These are phyloP conservation scores for Allium fistulosum DNA, from an alignment of 106 monocot species.

Conservation along the genomic window DNA sequence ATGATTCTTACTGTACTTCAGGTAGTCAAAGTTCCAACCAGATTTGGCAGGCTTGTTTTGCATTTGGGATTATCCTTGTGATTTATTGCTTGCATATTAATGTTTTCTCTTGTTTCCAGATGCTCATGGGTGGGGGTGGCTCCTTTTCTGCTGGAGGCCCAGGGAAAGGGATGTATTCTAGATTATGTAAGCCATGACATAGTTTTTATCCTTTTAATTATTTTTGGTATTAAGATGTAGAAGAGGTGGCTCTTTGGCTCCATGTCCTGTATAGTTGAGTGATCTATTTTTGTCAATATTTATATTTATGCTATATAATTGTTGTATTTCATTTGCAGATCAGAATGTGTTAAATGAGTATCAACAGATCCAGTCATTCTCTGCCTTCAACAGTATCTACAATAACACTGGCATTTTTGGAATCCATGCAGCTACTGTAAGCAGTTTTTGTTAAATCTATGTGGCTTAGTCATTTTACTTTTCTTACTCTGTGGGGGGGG, in stretches of 20 bases:
- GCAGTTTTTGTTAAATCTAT: not conserved
- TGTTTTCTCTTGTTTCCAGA: slow-evolving; percentile 27
- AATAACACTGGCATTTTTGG: slow-evolving; percentile 87
- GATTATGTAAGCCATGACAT: slow-evolving; percentile 50
- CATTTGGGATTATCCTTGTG: not conserved
- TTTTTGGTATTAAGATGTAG: not conserved
- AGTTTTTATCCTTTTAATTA: not conserved
- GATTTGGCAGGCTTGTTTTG: no score
- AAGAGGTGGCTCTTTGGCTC: not conserved
- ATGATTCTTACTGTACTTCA: slow-evolving; percentile 78
- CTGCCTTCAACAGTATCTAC: slow-evolving; percentile 81
- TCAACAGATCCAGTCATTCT: slow-evolving; percentile 72
- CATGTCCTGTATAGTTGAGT: not conserved
- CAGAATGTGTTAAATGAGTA: slow-evolving; percentile 53
- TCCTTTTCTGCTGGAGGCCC: slow-evolving; percentile 93
- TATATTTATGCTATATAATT: not conserved
- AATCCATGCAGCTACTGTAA: slow-evolving; percentile 74
- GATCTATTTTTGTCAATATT: not conserved
- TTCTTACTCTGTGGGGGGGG: no score
- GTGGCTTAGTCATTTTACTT: no score
- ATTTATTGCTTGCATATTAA: not conserved
- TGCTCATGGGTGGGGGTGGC: slow-evolving; percentile 93
- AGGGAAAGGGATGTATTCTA: slow-evolving; percentile 93
- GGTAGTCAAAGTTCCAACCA: slow-evolving; percentile 18
- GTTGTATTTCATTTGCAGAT: slow-evolving; percentile 31